These are phyloP conservation scores for Pistacia atlantica DNA, from an alignment of 345 rosid genomes.

Conservation along the genomic window DNA sequence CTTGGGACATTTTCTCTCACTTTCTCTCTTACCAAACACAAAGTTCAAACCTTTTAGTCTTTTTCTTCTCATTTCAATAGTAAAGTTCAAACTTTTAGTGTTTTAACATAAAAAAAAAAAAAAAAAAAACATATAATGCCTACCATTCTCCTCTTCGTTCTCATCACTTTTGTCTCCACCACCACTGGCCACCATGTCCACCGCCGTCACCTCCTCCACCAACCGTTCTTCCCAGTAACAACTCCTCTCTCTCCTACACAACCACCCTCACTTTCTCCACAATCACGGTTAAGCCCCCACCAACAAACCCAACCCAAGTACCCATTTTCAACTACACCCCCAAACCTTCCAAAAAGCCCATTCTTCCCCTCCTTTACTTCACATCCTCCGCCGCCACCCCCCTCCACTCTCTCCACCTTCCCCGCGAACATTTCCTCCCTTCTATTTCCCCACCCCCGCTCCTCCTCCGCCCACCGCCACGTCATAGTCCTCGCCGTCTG, in stretches of 20 bases:
- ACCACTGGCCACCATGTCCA: neutral
- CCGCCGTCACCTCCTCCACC: constrained; percentile 68
- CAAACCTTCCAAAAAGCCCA: constrained; percentile 38
- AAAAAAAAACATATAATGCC: too few species aligned
- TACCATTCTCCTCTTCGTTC: constrained; percentile 6
- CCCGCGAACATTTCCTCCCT: constrained; percentile 93
- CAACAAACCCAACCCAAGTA: constrained; percentile 52
- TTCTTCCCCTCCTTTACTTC: constrained; percentile 53
- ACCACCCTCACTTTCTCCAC: constrained; percentile 42
- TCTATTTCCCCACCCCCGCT: constrained; percentile 54
- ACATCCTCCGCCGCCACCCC: constrained; percentile 44
- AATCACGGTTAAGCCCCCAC: constrained; percentile 25
- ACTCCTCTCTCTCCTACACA: constrained; percentile 40
- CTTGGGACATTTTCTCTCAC: neutral
- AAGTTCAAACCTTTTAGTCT: constrained; percentile 5
- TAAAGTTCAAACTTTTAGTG: too few species aligned
- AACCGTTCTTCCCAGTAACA: constrained; percentile 55
- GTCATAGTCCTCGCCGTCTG: constrained; percentile 50
- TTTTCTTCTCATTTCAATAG: neutral
- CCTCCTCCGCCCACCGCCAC: constrained; percentile 36
- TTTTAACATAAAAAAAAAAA: too few species aligned
- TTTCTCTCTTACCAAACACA: neutral
- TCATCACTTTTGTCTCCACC: constrained; percentile 29
- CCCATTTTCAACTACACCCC: constrained; percentile 43
- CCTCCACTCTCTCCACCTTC: constrained; percentile 56